Evolutionary conservation across 1,284 basidiomycete genomes (phyloP).

Genomic region (Fomitopsis palustris): DNA sequence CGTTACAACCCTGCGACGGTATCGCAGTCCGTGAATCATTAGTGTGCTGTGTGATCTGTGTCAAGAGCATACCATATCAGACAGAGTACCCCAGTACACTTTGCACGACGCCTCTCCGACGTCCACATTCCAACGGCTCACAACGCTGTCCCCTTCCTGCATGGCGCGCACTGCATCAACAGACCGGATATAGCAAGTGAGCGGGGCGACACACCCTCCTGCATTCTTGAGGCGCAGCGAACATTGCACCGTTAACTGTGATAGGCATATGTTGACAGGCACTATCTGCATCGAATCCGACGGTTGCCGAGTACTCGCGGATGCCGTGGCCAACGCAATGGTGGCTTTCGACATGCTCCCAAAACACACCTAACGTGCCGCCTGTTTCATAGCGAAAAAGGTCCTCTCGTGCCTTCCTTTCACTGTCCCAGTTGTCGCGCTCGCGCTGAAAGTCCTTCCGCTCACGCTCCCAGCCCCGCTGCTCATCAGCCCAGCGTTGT

Average conservation of each 20-base stretch:
- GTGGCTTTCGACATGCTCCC: slow-evolving; percentile 13
- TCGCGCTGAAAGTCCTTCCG: background rate
- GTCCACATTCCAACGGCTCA: slow-evolving; percentile 18
- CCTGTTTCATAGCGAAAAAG: background rate
- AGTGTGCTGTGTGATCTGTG: background rate
- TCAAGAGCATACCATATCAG: slow-evolving; percentile 11
- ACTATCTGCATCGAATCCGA: slow-evolving; percentile 13
- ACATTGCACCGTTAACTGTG: slow-evolving; percentile 10
- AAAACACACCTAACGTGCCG: slow-evolving; percentile 14
- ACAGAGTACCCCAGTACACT: slow-evolving; percentile 13
- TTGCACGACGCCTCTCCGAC: slow-evolving; percentile 19
- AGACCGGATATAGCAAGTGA: background rate
- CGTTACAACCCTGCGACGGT: slow-evolving; percentile 6
- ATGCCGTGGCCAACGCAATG: slow-evolving; percentile 14
- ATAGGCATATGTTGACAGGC: slow-evolving; percentile 17
- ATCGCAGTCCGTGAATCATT: no score
- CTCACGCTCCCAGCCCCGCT: background rate
- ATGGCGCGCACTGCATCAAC: background rate
- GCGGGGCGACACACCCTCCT: background rate
- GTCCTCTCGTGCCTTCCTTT: background rate
- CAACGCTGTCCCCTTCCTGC: slow-evolving; percentile 10
- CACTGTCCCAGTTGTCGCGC: background rate
- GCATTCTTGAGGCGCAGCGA: slow-evolving; percentile 13
- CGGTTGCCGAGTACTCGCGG: slow-evolving; percentile 14
- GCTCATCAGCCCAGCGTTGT: background rate